Evolutionary conservation across 345 rosid genomes (phyloP).

Genomic region (Brassica nigra): DNA sequence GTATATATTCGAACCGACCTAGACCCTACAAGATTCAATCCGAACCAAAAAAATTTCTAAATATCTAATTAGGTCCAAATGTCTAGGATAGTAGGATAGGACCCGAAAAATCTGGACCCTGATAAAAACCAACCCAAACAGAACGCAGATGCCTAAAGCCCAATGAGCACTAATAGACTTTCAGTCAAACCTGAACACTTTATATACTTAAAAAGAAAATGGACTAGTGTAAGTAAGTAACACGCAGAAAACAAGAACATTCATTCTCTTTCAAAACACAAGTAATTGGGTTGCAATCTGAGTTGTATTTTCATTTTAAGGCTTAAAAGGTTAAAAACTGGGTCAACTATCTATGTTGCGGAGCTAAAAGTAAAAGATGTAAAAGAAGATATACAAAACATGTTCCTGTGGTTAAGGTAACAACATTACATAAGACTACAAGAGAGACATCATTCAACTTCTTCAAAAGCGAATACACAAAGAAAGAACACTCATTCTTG

Average conservation of each 20-base stretch:
- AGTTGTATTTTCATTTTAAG: slow-evolving; percentile 3
- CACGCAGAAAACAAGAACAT: slow-evolving; percentile 6
- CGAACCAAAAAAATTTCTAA: no score
- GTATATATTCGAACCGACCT: no score
- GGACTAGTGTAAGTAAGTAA: not conserved
- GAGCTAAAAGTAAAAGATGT: slow-evolving; percentile 7
- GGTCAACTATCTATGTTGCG: slow-evolving; percentile 13
- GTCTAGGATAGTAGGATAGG: no score
- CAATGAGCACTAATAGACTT: no score
- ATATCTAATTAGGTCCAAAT: no score
- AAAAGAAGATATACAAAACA: slow-evolving; percentile 17
- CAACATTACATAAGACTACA: not conserved
- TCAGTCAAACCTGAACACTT: not conserved
- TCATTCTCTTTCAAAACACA: not conserved
- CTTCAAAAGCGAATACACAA: not conserved
- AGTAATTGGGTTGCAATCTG: not conserved
- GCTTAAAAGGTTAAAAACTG: not conserved
- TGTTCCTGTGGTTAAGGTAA: slow-evolving; percentile 20
- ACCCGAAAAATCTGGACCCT: no score
- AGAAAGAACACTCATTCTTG: not conserved
- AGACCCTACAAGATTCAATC: no score
- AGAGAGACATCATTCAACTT: not conserved
- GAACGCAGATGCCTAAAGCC: no score
- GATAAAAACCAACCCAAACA: no score
- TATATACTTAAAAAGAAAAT: not conserved